Evolutionary conservation across 768 basidiomycete genomes (phyloP), one percentile per base, ranked within the genome.

Genomic region (Lactarius quietus): DNA sequence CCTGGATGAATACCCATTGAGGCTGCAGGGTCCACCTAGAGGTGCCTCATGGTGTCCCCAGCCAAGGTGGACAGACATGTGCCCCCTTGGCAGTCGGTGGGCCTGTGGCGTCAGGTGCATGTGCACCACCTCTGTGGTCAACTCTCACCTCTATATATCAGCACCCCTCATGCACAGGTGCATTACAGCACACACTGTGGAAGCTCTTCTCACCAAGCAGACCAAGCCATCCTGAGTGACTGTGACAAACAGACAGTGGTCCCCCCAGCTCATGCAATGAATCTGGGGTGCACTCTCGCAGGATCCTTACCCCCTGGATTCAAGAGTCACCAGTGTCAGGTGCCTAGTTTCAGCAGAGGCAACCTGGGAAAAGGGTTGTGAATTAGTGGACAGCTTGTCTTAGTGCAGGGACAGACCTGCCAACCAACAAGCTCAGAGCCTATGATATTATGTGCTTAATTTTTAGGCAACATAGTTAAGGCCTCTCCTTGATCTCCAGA

Each of bases 291-390:
- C 82, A 71, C 85, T 87, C 77, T 94, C 92, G 71, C 89, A 1
- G 95, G 93, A 73, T 99, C 96, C 74, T 98, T 96, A 38, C 94
- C 93, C 36, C 96, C 96, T 1, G n/a, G 98, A 83, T 76, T 98
- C 96, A 26, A 99, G 84, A 0, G 92, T 93, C 0, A 97, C 90
- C 0, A 95, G 96, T 1, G 91, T 95, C 52, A 97, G 82, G 72
- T 95, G 83, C 67, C 88, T 85, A 0, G 93, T 90, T 18, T 95
- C 96, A 57, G 90, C 92, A 23, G 80, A 70, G 0, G 94, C 93
- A 66, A 98, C 85, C 86, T 93, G 73, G 29, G 69, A 70, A 61
- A 35, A 45, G 23, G 57, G 62, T 56, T 26, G 28, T 53, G 6
- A 23, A 43, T n/a, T 5, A 28, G 20, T 6, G n/a, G 18, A 33